Evolutionary conservation across 176 grass and related monocot genomes (phyloP).

Genomic region (Oryza coarctata): DNA sequence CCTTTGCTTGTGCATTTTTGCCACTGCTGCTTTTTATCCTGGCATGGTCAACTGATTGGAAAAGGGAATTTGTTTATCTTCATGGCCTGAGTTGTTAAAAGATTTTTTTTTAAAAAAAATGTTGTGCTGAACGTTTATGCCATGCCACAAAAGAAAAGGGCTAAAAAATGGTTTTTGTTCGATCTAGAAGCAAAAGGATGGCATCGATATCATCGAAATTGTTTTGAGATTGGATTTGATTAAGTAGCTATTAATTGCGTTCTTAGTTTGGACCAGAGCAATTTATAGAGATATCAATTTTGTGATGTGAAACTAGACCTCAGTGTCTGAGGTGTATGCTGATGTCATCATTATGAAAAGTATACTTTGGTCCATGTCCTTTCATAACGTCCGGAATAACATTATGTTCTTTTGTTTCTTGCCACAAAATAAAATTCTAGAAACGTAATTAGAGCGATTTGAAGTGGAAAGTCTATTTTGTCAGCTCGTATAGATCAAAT

Average conservation of each 20-base stretch:
- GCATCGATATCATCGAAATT: not conserved
- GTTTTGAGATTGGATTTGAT: not conserved
- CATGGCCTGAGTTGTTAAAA: not conserved
- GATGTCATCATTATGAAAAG: not conserved
- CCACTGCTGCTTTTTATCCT: slow-evolving; percentile 4
- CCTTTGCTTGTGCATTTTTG: slow-evolving; percentile 14
- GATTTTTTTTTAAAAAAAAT: not conserved
- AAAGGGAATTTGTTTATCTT: not conserved
- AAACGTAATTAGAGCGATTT: not conserved
- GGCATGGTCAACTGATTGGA: slow-evolving; percentile 30
- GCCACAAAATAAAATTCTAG: not conserved
- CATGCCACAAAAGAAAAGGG: not conserved
- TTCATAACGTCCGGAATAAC: not conserved
- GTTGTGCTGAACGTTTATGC: slow-evolving; percentile 3
- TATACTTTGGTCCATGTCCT: not conserved
- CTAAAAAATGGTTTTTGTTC: not conserved
- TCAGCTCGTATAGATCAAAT: slow-evolving; percentile 3
- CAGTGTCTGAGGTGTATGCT: not conserved
- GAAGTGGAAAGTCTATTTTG: not conserved
- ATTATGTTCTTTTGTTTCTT: not conserved
- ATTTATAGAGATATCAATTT: not conserved
- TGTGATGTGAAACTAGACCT: not conserved
- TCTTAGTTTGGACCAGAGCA: not conserved
- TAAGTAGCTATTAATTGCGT: not conserved
- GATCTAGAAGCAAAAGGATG: not conserved